Conservation (phyloP, 169 alveolate species). For the Plasmodium cynomolgi region DNA sequence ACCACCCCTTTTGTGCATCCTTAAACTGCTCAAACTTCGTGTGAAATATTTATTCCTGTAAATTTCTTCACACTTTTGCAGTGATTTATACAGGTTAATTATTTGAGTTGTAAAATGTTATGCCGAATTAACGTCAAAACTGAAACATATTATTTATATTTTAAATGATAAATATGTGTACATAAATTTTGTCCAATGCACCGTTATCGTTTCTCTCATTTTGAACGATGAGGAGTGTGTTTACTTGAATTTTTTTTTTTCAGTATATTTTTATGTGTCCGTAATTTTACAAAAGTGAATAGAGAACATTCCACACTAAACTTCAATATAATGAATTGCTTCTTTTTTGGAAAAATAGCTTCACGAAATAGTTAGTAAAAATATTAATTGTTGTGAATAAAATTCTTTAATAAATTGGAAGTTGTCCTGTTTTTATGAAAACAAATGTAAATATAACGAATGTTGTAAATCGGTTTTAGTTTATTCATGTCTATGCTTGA, state of each 20-base stretch:
- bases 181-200: not conserved
- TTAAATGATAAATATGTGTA: conserved; percentile 1
- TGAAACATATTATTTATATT: not conserved
- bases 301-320: not conserved
- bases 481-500: not conserved
- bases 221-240: not conserved
- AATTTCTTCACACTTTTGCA: not conserved
- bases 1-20: not conserved
- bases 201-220: not conserved
- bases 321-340: not conserved
- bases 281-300: not conserved
- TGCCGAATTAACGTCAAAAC: not conserved
- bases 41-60: conserved; percentile 4
- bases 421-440: not conserved
- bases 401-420: not conserved
- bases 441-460: not conserved
- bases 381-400: not conserved
- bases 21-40: not conserved
- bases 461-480: not conserved
- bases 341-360: not conserved
- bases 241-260: conserved; percentile 27
- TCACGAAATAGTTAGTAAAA: not conserved
- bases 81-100: not conserved
- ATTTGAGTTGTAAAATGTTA: not conserved
- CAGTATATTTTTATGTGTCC: not conserved